Evolutionary conservation across 2,329 filamentous ascomycete species (phyloP).

Genomic region (Amauroascus verrucosus): DNA sequence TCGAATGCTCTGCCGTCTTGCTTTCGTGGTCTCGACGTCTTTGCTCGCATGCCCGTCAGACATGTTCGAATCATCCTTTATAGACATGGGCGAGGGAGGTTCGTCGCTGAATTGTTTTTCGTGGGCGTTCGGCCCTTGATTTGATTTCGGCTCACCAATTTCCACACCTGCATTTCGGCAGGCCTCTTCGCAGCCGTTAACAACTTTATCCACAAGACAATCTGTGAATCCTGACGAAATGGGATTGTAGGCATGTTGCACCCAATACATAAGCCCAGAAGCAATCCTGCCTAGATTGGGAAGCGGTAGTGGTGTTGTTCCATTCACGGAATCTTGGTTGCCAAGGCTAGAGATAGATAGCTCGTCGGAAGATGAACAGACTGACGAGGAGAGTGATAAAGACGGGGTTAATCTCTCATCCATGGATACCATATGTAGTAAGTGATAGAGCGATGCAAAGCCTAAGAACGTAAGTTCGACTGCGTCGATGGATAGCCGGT

Average conservation of each 20-base stretch:
- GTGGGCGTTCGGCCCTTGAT: not conserved
- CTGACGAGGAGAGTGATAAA: constrained; percentile 14
- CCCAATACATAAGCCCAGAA: constrained; percentile 35
- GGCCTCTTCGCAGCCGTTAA: constrained; percentile 29
- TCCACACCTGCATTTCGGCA: constrained; percentile 31
- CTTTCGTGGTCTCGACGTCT: not conserved
- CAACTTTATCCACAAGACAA: constrained; percentile 30
- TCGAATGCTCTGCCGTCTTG: constrained; percentile 23
- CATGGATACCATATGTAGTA: constrained; percentile 33
- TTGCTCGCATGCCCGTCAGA: not conserved
- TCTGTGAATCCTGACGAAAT: constrained; percentile 35
- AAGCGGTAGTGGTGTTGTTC: constrained; percentile 14
- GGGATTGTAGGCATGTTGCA: constrained; percentile 36
- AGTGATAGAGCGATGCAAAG: constrained; percentile 34
- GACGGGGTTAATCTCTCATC: constrained; percentile 31
- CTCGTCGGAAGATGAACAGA: constrained; percentile 16
- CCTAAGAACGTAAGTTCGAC: constrained; percentile 35
- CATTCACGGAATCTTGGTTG: not conserved
- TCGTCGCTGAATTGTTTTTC: not conserved
- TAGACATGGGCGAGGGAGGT: constrained; percentile 11
- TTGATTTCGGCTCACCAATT: constrained; percentile 16
- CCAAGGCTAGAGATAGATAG: constrained; percentile 11
- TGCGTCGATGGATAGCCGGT: constrained; percentile 34
- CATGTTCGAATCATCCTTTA: not conserved
- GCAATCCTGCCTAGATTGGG: constrained; percentile 31